These are phyloP conservation scores for Globisporangium cystogenes DNA, from an alignment of 352 stramenopile genomes.

Conservation along the genomic window DNA sequence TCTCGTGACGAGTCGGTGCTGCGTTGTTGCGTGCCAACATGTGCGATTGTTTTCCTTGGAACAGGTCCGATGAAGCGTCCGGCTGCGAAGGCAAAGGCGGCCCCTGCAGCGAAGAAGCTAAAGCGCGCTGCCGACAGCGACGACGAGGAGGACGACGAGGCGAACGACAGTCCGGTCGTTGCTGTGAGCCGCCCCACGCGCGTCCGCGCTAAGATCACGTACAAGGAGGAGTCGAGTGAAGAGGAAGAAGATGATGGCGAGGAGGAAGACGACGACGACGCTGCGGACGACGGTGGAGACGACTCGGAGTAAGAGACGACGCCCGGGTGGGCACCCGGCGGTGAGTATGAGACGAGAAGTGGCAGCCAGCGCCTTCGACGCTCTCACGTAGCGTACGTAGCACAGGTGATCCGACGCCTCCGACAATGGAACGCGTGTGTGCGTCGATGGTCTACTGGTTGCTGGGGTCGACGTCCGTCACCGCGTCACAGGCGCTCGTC, in stretches of 20 bases:
- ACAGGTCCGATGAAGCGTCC: constrained; percentile 6
- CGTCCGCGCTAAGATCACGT: constrained; percentile 38
- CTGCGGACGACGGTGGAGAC: constrained; percentile 48
- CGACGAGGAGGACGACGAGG: constrained; percentile 16
- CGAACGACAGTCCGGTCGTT: constrained; percentile 8
- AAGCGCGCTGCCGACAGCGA: constrained; percentile 14
- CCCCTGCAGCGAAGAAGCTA: constrained; percentile 30
- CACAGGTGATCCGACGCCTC: neutral
- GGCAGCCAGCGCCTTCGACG: neutral
- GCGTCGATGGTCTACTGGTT: neutral
- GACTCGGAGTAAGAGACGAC: neutral
- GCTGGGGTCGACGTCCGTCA: neutral
- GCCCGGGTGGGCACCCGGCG: too few species aligned
- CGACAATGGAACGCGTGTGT: neutral
- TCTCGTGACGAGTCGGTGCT: neutral
- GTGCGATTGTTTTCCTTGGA: neutral
- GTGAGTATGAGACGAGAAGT: neutral
- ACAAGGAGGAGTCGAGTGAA: constrained; percentile 51
- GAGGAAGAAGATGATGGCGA: constrained; percentile 26
- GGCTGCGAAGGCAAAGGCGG: constrained; percentile 8
- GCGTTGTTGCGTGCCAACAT: neutral
- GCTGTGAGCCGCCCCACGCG: constrained; percentile 28
- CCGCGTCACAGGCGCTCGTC: neutral
- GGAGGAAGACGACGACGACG: constrained; percentile 38
- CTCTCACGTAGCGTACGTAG: too few species aligned